Conservation (phyloP, 2,329 filamentous ascomycete species). For the Didymella exigua region DNA sequence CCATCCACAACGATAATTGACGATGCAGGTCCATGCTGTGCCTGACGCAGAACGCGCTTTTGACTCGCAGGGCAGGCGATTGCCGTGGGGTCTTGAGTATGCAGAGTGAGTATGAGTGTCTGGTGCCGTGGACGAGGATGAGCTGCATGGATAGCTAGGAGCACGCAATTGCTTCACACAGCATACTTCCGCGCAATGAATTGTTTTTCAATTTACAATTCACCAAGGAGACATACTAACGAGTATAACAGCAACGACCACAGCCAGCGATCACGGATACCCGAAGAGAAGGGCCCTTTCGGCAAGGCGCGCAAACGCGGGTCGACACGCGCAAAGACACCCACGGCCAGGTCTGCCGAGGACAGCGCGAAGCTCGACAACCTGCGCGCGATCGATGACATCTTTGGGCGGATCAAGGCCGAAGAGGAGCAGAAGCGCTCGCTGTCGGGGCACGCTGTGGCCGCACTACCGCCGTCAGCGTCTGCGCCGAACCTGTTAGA, state of each 20-base stretch:
- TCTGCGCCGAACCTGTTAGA: conserved; percentile 43
- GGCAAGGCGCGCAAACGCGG: conserved; percentile 57
- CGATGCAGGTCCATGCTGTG: conserved; percentile 70
- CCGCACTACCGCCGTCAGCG: conserved; percentile 36
- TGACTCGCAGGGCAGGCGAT: conserved; percentile 62
- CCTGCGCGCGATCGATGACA: conserved; percentile 53
- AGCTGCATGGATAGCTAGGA: neutral
- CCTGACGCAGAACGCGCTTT: conserved; percentile 66
- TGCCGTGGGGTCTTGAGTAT: conserved; percentile 69
- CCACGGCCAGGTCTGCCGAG: conserved; percentile 63
- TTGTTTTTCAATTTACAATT: no score
- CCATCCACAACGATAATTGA: conserved; percentile 18
- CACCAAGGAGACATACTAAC: neutral
- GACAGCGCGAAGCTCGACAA: conserved; percentile 57
- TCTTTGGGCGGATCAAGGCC: conserved; percentile 49
- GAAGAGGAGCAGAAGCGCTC: conserved; percentile 40
- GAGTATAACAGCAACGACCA: conserved; percentile 42
- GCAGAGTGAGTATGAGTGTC: conserved; percentile 58
- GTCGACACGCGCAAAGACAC: conserved; percentile 60
- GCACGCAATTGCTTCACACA: neutral
- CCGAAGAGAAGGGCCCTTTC: conserved; percentile 67
- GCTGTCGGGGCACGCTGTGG: conserved; percentile 24
- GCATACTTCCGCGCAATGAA: neutral
- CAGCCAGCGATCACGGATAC: conserved; percentile 56
- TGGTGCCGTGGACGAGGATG: neutral